Conservation (phyloP, 2,329 filamentous ascomycete species). For the Penicillium fuscoglaucum region DNA sequence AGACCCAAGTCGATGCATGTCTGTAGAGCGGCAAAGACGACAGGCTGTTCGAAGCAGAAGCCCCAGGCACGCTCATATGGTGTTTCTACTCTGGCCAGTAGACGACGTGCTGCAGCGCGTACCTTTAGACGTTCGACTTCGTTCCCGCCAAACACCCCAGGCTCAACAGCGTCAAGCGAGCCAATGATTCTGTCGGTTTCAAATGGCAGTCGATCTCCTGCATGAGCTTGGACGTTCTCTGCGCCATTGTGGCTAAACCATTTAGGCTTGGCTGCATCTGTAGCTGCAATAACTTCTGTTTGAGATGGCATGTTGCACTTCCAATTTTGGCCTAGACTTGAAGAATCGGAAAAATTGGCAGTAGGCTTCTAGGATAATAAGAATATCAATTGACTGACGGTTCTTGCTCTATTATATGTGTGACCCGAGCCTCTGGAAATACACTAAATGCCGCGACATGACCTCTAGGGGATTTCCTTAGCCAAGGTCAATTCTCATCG, state of each 20-base stretch:
- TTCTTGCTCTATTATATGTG: background rate
- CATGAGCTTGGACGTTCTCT: background rate
- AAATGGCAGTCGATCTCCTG: background rate
- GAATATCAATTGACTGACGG: background rate
- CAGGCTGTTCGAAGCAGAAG: slow-evolving; percentile 34
- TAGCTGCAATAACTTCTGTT: background rate
- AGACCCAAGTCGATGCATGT: slow-evolving; percentile 34
- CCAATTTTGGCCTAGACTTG: background rate
- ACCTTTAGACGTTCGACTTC: slow-evolving; percentile 29
- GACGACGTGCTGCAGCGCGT: slow-evolving; percentile 30
- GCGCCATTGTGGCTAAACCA: background rate
- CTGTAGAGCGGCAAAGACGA: slow-evolving; percentile 33
- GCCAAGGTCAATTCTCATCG: background rate
- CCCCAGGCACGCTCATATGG: slow-evolving; percentile 37
- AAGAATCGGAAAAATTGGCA: background rate
- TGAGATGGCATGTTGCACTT: slow-evolving; percentile 15
- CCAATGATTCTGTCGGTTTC: slow-evolving; percentile 19
- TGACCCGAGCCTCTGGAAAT: background rate
- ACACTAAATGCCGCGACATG: background rate
- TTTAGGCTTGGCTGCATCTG: background rate
- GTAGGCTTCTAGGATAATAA: background rate
- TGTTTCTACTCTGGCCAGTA: slow-evolving; percentile 34
- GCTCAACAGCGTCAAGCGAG: slow-evolving; percentile 21
- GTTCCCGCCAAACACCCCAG: slow-evolving; percentile 17
- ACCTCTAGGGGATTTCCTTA: background rate